Percentiles rank a stretch among this genome's conserved stretches.
Evolutionary conservation across 371 early-diverging fungal genomes (phyloP).

Genomic region (Syncephalastrum contaminatum): DNA sequence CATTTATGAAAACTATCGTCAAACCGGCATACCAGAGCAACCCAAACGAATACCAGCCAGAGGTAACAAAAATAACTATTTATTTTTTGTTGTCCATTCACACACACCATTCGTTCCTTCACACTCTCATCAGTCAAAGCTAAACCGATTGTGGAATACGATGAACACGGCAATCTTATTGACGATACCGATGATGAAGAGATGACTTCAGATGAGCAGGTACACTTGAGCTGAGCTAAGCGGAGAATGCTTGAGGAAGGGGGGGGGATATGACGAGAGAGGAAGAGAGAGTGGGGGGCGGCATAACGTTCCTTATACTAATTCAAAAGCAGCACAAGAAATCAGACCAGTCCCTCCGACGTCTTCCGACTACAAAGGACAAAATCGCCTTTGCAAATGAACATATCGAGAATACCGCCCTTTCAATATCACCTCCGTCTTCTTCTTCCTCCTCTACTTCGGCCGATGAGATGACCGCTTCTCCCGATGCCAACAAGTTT

Average conservation of each 20-base stretch:
- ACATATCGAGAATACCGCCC: constrained; percentile 2
- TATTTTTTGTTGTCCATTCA: background rate
- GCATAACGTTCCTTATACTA: too few species aligned
- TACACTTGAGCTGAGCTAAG: background rate
- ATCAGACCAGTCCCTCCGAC: background rate
- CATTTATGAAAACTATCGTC: constrained; percentile 40
- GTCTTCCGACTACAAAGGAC: constrained; percentile 21
- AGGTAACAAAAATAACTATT: constrained; percentile 24
- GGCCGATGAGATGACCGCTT: too few species aligned
- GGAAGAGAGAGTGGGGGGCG: background rate
- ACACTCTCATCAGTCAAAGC: constrained; percentile 23
- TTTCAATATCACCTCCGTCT: constrained; percentile 6
- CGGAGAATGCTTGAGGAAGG: background rate
- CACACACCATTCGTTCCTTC: too few species aligned
- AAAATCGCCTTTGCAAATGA: constrained; percentile 23
- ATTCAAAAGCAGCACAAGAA: constrained; percentile 8
- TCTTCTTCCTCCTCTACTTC: background rate
- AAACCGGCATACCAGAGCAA: constrained; percentile 38
- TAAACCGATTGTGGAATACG: constrained; percentile 48
- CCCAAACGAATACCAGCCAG: constrained; percentile 36
- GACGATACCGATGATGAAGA: constrained; percentile 32
- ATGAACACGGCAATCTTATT: constrained; percentile 42
- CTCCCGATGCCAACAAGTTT: too few species aligned
- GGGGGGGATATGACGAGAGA: background rate
- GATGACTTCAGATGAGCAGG: constrained; percentile 7